phyloP scores from a whole-genome alignment of 805 yeast species.

The Nakazawaea sp. region DNA sequence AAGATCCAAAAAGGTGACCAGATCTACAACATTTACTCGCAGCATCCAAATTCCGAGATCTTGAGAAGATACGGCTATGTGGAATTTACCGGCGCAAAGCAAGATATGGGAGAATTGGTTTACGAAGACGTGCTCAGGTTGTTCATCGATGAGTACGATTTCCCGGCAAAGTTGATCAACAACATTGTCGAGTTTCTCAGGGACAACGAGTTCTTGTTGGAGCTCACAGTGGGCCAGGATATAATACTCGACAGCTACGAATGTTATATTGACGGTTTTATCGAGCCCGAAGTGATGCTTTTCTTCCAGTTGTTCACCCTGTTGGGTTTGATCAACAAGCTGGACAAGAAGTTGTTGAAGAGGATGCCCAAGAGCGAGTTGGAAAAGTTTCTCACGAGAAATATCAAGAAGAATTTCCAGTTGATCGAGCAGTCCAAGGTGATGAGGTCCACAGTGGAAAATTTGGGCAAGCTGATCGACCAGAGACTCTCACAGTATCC shows the following conservation, averaged over 20 bases:
- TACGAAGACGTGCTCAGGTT: slow-evolving; percentile 32
- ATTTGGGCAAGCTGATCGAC: slow-evolving; percentile 27
- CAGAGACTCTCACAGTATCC: slow-evolving; percentile 44
- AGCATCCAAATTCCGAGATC: slow-evolving; percentile 85
- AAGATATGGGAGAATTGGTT: slow-evolving; percentile 77
- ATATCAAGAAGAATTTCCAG: slow-evolving; percentile 55
- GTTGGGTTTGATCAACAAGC: slow-evolving; percentile 21
- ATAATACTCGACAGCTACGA: slow-evolving; percentile 56
- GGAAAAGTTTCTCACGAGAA: slow-evolving; percentile 35
- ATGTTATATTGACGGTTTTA: slow-evolving; percentile 48
- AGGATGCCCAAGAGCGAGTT: slow-evolving; percentile 22
- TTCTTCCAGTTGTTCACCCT: slow-evolving; percentile 46
- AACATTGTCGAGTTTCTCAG: slow-evolving; percentile 30
- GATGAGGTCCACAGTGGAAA: slow-evolving; percentile 27
- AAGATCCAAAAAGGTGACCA: slow-evolving; percentile 62
- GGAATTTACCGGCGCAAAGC: slow-evolving; percentile 61
- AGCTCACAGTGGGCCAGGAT: slow-evolving; percentile 25
- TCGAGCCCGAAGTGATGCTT: slow-evolving; percentile 51
- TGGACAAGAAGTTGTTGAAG: slow-evolving; percentile 26
- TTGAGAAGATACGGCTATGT: slow-evolving; percentile 89
- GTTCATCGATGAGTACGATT: slow-evolving; percentile 21
- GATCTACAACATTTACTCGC: slow-evolving; percentile 83
- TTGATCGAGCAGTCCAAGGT: slow-evolving; percentile 44
- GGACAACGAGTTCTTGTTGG: slow-evolving; percentile 25
- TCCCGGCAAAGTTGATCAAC: slow-evolving; percentile 25